A percentile compares a stretch with the other conserved stretches of the same genome.
These are phyloP conservation scores for Phoma sp. DNA, from an alignment of 2,329 filamentous ascomycete genomes.

Conservation along the genomic window DNA sequence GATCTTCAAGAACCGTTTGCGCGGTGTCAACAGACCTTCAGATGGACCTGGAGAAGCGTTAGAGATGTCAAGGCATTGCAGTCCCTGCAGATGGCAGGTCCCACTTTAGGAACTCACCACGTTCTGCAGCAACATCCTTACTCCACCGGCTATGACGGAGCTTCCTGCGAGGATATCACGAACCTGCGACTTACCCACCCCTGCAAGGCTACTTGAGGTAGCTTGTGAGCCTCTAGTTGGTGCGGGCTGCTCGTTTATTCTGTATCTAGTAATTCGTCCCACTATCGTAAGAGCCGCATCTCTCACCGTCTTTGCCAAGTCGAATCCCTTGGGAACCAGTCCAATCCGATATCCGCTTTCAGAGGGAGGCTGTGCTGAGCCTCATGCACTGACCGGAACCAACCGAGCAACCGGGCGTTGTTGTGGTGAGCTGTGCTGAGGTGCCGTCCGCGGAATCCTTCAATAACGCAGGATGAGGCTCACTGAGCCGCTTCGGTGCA, in stretches of 20 bases:
- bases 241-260: constrained; percentile 6
- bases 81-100: constrained; percentile 14
- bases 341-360: too few relatives aligned
- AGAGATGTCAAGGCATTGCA: constrained; percentile 1
- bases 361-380: constrained; percentile 4
- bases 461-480: constrained; percentile 5
- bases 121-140: constrained; percentile 9
- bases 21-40: constrained; percentile 2
- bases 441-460: constrained; percentile 9
- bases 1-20: constrained; percentile 8
- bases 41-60: constrained; percentile 5
- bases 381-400: constrained; percentile 16
- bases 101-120: constrained; percentile 11
- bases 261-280: constrained; percentile 12
- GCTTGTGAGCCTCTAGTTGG: constrained; percentile 13
- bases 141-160: constrained; percentile 18
- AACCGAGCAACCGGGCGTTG: constrained; percentile 3
- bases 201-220: neutral
- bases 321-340: constrained; percentile 13
- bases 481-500: constrained; percentile 18
- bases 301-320: constrained; percentile 21
- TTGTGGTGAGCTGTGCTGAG: neutral
- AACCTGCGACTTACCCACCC: neutral
- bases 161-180: constrained; percentile 1
- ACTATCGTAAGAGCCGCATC: constrained; percentile 16